A percentile compares a stretch with the other conserved stretches of the same genome.
Evolutionary conservation across 768 basidiomycete species (phyloP).

Genomic region (Exidia glandulosa): DNA sequence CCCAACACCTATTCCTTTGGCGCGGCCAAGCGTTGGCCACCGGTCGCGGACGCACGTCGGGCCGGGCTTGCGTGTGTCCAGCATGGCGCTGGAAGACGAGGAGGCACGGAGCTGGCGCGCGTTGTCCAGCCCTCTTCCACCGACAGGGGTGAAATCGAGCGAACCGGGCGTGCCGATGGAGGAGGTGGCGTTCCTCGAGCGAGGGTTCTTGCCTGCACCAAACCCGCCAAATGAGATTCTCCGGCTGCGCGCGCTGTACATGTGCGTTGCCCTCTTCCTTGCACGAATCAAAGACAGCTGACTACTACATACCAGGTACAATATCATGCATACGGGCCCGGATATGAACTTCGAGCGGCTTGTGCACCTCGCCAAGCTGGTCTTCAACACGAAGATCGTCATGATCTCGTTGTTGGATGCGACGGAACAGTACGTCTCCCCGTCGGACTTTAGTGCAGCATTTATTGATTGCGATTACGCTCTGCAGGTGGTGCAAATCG

Average conservation of each 20-base stretch:
- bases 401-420: slow-evolving; percentile 75
- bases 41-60: background rate
- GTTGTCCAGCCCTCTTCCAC: too few relatives aligned
- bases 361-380: slow-evolving; percentile 83
- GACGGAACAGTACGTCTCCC: slow-evolving; percentile 56
- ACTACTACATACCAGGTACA: slow-evolving; percentile 43
- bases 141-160: slow-evolving; percentile 10
- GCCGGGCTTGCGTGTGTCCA: background rate
- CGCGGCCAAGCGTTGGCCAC: background rate
- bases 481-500: slow-evolving; percentile 73
- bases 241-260: slow-evolving; percentile 74
- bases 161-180: slow-evolving; percentile 48
- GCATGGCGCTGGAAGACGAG: background rate
- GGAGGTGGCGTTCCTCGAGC: slow-evolving; percentile 51
- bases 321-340: slow-evolving; percentile 75
- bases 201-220: slow-evolving; percentile 59
- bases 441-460: slow-evolving; percentile 2
- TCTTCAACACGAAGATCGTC: slow-evolving; percentile 84
- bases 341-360: slow-evolving; percentile 93
- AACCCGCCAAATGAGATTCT: slow-evolving; percentile 77
- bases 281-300: background rate
- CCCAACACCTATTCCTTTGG: background rate
- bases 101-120: background rate
- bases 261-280: slow-evolving; percentile 31
- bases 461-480: background rate